A percentile compares a stretch with the other conserved stretches of the same genome.
Evolutionary conservation across 805 yeast genomes (phyloP).

Genomic region (Debaryomyces hansenii): DNA sequence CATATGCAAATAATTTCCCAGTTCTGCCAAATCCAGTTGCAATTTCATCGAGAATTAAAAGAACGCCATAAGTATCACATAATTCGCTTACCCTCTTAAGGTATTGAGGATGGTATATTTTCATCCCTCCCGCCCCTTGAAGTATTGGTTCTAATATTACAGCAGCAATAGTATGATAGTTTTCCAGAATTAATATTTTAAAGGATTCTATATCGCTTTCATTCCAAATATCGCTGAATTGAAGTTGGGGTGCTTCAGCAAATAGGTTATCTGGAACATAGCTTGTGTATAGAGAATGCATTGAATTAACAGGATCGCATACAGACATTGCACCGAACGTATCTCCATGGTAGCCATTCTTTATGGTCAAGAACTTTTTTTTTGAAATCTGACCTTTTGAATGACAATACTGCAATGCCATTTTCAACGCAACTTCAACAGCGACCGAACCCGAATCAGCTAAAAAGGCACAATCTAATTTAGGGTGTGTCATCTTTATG

Average conservation of each 20-base stretch:
- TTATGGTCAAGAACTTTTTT: slow-evolving; percentile 30
- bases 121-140: slow-evolving; percentile 42
- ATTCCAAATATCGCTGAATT: slow-evolving; percentile 13
- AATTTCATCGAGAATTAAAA: slow-evolving; percentile 54
- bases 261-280: slow-evolving; percentile 25
- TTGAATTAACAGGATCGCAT: slow-evolving; percentile 29
- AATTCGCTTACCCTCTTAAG: slow-evolving; percentile 42
- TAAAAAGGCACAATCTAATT: slow-evolving; percentile 6
- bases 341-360: slow-evolving; percentile 39
- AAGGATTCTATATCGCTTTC: slow-evolving; percentile 21
- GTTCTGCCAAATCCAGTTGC: slow-evolving; percentile 58
- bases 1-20: slow-evolving; percentile 52
- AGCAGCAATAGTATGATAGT: slow-evolving; percentile 32
- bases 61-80: slow-evolving; percentile 52
- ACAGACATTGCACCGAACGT: slow-evolving; percentile 40
- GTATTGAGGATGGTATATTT: slow-evolving; percentile 30
- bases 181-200: slow-evolving; percentile 21
- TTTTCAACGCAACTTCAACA: slow-evolving; percentile 38
- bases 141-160: slow-evolving; percentile 33
- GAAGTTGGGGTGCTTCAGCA: slow-evolving; percentile 20
- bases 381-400: slow-evolving; percentile 21
- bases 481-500: slow-evolving; percentile 28
- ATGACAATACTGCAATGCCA: slow-evolving; percentile 31
- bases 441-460: slow-evolving; percentile 24
- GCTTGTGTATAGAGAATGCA: slow-evolving; percentile 30